phyloP scores from a whole-genome alignment of 805 yeast species.

The Saccharomycopsis fermentans region DNA sequence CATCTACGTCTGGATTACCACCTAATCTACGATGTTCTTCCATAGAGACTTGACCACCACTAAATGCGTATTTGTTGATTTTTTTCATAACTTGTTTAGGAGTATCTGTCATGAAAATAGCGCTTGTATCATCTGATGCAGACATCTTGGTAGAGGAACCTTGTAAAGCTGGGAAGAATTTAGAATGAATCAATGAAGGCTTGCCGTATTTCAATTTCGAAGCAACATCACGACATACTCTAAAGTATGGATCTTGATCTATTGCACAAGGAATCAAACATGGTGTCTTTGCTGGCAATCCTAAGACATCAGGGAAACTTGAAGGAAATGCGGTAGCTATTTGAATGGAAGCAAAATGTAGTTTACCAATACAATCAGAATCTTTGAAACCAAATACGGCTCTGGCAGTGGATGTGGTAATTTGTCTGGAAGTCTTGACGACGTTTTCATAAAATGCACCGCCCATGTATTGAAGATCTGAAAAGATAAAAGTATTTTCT shows the following conservation, averaged over 20 bases:
- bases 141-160: conserved; percentile 96
- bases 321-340: conserved; percentile 94
- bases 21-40: conserved; percentile 89
- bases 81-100: conserved; percentile 87
- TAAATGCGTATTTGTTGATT: conserved; percentile 91
- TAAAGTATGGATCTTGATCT: conserved; percentile 97
- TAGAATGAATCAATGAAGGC: conserved; percentile 87
- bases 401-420: conserved; percentile 93
- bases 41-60: conserved; percentile 80
- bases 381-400: conserved; percentile 96
- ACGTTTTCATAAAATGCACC: conserved; percentile 91
- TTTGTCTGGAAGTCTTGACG: conserved; percentile 84
- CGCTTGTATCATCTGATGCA: conserved; percentile 82
- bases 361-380: conserved; percentile 86
- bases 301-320: conserved; percentile 89
- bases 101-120: conserved; percentile 93
- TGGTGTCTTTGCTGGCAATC: conserved; percentile 80
- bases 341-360: conserved; percentile 93
- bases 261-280: conserved; percentile 98
- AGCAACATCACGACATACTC: conserved; percentile 96
- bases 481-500: conserved; percentile 88
- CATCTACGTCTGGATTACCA: conserved; percentile 93
- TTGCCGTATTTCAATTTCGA: conserved; percentile 81
- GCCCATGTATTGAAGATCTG: conserved; percentile 88
- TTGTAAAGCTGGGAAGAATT: conserved; percentile 96